These are phyloP conservation scores for Acorus calamus DNA, from an alignment of 106 monocot genomes.

Conservation along the genomic window DNA sequence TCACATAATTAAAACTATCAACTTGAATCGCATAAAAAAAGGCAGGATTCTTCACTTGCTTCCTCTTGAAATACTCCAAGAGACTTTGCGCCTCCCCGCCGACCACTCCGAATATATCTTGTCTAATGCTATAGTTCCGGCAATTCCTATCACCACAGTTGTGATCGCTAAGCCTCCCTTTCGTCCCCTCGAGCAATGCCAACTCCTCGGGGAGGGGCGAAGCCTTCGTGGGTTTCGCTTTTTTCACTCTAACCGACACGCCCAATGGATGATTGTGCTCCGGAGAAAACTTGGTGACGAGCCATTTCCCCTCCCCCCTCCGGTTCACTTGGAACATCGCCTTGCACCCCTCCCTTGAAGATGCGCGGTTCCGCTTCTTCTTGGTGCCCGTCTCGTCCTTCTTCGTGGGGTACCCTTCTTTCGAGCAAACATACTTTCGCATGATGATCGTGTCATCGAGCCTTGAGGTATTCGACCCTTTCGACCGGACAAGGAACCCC, in stretches of 20 bases:
- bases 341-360: slow-evolving; percentile 20
- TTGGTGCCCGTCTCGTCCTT: slow-evolving; percentile 9
- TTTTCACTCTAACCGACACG: background rate
- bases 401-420: slow-evolving; percentile 14
- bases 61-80: slow-evolving; percentile 23
- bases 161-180: too few relatives aligned
- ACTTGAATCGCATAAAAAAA: slow-evolving; percentile 21
- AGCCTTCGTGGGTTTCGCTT: background rate
- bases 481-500: slow-evolving; percentile 9
- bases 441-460: slow-evolving; percentile 22
- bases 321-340: slow-evolving; percentile 15
- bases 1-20: slow-evolving; percentile 3
- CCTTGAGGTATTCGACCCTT: slow-evolving; percentile 9
- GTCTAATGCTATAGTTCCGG: too few relatives aligned
- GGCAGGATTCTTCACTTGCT: slow-evolving; percentile 11
- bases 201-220: slow-evolving; percentile 1
- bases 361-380: slow-evolving; percentile 15
- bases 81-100: slow-evolving; percentile 15
- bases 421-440: slow-evolving; percentile 15
- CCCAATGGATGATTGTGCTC: slow-evolving; percentile 14
- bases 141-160: too few relatives aligned
- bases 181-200: background rate
- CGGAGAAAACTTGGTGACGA: slow-evolving; percentile 8
- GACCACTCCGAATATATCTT: too few relatives aligned
- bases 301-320: slow-evolving; percentile 10